These are phyloP conservation scores for Phytopythium helicoides DNA, from an alignment of 352 stramenopile genomes.

Conservation along the genomic window DNA sequence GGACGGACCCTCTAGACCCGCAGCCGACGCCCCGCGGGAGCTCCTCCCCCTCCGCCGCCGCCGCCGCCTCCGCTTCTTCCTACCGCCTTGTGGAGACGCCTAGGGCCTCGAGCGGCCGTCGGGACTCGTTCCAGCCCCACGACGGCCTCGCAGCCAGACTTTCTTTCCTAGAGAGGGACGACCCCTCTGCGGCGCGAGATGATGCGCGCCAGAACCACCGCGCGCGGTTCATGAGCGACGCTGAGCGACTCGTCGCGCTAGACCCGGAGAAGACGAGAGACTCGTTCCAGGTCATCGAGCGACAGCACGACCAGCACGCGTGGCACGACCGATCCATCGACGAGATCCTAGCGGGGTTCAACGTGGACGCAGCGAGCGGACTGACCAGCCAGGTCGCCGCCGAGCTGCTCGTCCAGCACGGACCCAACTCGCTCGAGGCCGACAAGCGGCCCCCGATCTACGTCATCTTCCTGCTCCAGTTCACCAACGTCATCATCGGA, in stretches of 20 bases:
- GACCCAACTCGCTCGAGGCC: conserved; percentile 48
- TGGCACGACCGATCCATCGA: conserved; percentile 55
- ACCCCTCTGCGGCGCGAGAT: conserved; percentile 12
- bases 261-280: conserved; percentile 50
- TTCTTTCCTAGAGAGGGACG: conserved; percentile 10
- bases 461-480: conserved; percentile 73
- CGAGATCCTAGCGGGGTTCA: conserved; percentile 36
- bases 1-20: conserved; percentile 5
- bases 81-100: conserved; percentile 64
- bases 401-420: conserved; percentile 36
- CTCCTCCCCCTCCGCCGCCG: conserved; percentile 2
- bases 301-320: conserved; percentile 34
- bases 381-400: conserved; percentile 29
- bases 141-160: conserved; percentile 3
- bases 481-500: conserved; percentile 76
- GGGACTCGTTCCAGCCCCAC: conserved; percentile 8
- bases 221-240: conserved; percentile 57
- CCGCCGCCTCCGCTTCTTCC: conserved; percentile 49
- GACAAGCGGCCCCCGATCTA: conserved; percentile 52
- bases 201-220: conserved; percentile 32
- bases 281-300: conserved; percentile 53
- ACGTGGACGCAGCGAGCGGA: conserved; percentile 35
- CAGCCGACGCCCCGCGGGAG: neutral
- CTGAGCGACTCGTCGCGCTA: conserved; percentile 42
- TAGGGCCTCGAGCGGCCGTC: conserved; percentile 38